These are phyloP conservation scores for Oryza coarctata DNA, from an alignment of 176 grass and related monocot genomes.

Conservation along the genomic window DNA sequence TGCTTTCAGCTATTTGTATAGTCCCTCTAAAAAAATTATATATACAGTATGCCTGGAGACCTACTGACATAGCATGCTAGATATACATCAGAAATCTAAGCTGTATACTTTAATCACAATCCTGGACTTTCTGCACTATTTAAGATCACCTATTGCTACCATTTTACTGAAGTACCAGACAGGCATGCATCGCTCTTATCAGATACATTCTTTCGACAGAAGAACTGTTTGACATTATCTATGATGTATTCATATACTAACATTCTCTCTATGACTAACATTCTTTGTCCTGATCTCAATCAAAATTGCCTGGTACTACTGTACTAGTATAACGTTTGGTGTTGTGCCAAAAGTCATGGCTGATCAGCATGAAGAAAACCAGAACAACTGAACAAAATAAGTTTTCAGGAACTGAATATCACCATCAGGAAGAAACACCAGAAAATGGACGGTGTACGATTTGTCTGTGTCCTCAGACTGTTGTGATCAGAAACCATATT, in stretches of 20 bases:
- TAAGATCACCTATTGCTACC: not conserved
- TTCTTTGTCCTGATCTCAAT: not conserved
- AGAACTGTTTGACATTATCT: not conserved
- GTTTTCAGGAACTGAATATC: not conserved
- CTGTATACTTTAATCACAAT: not conserved
- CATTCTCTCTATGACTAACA: not conserved
- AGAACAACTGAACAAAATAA: not conserved
- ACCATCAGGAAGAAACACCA: no score
- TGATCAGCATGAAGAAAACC: not conserved
- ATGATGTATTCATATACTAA: not conserved
- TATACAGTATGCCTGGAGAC: not conserved
- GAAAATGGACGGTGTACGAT: not conserved
- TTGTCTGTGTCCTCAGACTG: not conserved
- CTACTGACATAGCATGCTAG: not conserved
- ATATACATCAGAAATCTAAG: not conserved
- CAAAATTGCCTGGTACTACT: not conserved
- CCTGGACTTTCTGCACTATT: not conserved
- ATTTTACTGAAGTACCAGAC: not conserved
- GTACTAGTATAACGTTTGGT: not conserved
- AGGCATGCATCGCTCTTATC: not conserved
- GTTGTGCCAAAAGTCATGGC: not conserved
- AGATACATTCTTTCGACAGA: not conserved
- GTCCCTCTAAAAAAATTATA: not conserved
- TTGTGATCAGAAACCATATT: no score
- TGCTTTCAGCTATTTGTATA: not conserved